Conservation (phyloP, 768 basidiomycete species). For the Auricularia sp. region DNA sequence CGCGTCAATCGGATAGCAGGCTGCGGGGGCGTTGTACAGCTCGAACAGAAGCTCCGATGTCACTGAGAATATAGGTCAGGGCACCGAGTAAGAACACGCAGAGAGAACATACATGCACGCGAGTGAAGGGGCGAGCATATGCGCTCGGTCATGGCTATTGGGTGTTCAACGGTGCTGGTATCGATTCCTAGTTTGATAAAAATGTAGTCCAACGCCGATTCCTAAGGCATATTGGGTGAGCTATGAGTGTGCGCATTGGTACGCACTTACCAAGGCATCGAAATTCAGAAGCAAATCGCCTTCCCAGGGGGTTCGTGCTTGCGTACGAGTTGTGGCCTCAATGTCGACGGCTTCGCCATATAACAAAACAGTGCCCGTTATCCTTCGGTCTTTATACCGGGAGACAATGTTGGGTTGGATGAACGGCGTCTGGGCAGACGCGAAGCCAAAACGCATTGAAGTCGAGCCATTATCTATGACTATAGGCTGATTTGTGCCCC, state of each 20-base stretch:
- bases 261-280: slow-evolving; percentile 77
- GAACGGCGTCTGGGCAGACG: slow-evolving; percentile 46
- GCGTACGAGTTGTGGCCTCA: slow-evolving; percentile 74
- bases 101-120: slow-evolving; percentile 55
- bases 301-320: slow-evolving; percentile 81
- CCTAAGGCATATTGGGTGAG: slow-evolving; percentile 39
- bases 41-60: slow-evolving; percentile 97
- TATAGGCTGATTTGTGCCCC: slow-evolving; percentile 48
- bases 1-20: slow-evolving; percentile 83
- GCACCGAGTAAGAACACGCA: background rate
- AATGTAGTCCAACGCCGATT: slow-evolving; percentile 87
- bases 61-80: slow-evolving; percentile 35
- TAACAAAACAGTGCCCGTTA: slow-evolving; percentile 69
- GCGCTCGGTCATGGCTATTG: slow-evolving; percentile 88
- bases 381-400: slow-evolving; percentile 83
- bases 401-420: slow-evolving; percentile 63
- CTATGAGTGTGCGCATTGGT: slow-evolving; percentile 13
- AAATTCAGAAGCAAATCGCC: slow-evolving; percentile 87
- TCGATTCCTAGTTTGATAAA: slow-evolving; percentile 83
- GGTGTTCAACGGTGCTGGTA: slow-evolving; percentile 66
- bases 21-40: slow-evolving; percentile 73
- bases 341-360: slow-evolving; percentile 84
- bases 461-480: slow-evolving; percentile 88
- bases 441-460: slow-evolving; percentile 75
- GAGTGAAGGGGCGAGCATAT: slow-evolving; percentile 84